These are phyloP conservation scores for Besnoitia besnoiti DNA, from an alignment of 169 alveolate species.

Conservation along the genomic window DNA sequence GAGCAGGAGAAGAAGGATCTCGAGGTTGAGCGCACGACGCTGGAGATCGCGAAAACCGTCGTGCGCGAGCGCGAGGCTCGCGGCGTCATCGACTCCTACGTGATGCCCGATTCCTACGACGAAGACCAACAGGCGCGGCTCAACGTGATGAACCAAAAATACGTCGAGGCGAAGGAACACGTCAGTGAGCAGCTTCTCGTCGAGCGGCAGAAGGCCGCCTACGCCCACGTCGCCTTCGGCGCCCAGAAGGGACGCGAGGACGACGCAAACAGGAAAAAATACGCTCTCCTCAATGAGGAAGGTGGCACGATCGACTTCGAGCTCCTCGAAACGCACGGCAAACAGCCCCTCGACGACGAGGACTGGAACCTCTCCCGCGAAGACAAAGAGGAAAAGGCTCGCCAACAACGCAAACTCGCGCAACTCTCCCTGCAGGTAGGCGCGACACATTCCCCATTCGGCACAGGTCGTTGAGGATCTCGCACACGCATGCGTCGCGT, in stretches of 20 bases:
- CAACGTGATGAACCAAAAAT: conserved; percentile 64
- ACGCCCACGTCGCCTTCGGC: conserved; percentile 67
- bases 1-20: conserved; percentile 81
- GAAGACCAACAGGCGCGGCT: conserved; percentile 66
- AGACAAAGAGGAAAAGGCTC: not conserved
- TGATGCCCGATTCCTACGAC: conserved; percentile 72
- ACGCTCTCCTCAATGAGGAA: conserved; percentile 61
- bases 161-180: conserved; percentile 60
- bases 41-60: conserved; percentile 87
- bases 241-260: conserved; percentile 55
- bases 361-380: conserved; percentile 18
- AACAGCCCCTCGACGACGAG: conserved; percentile 26
- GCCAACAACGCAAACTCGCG: not conserved
- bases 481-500: too few species aligned
- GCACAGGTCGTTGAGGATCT: too few species aligned
- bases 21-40: conserved; percentile 86
- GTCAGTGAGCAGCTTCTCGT: conserved; percentile 65
- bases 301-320: conserved; percentile 61
- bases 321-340: conserved; percentile 61
- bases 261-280: not conserved
- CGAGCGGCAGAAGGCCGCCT: conserved; percentile 66
- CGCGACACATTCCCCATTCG: too few species aligned
- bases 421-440: conserved; percentile 12
- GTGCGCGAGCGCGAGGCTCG: conserved; percentile 80
- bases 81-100: conserved; percentile 58